Evolutionary conservation across 345 rosid genomes (phyloP), one percentile per base, ranked within the genome.

Genomic region (Aquilaria malaccensis): DNA sequence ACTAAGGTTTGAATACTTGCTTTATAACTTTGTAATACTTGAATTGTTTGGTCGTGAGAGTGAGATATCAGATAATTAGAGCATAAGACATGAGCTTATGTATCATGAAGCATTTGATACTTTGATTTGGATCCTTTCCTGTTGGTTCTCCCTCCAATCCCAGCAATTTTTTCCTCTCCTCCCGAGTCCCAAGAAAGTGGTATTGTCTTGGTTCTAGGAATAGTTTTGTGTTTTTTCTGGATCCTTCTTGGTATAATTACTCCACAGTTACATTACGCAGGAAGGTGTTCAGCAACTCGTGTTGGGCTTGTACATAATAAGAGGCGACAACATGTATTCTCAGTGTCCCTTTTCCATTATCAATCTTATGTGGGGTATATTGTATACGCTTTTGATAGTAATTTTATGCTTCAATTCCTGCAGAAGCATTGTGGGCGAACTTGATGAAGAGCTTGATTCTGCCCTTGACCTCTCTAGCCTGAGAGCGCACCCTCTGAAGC

Each of bases 401-500:
- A 31, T 15, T 11, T 33, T 46, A 11, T 48, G 15, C 41, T 56
- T 57, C 48, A 50, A 45, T 59, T 78, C 64, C 63, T 70, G 65
- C 83, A 90, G 99, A 86, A 89, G 96, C 70, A 71, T 90, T 54
- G 88, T 90, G 11, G 97, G 99, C 31, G 97, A 90, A 73, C 81
- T 88, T 10, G 97, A 88, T 60, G 95, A 88, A 57, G 99, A 90
- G 76, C 91, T 88, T 11, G 93, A 94, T 74, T 78, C 93, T 0
- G 75, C 72, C 61, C 83, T 94, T 32, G 97, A 86, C 59, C 67
- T 94, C 65, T 81, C 96, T 32, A 86, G 80, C 59, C 77, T 90
- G 69, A 88, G 91, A 78, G 99, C 99, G 65, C 96, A 94, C 70
- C 99, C 96, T 55, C 81, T 94, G 61, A 94, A 94, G 77, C 91